Evolutionary conservation across 2,329 filamentous ascomycete genomes (phyloP), one percentile per base, ranked within the genome.

Genomic region (Claviceps purpurea): DNA sequence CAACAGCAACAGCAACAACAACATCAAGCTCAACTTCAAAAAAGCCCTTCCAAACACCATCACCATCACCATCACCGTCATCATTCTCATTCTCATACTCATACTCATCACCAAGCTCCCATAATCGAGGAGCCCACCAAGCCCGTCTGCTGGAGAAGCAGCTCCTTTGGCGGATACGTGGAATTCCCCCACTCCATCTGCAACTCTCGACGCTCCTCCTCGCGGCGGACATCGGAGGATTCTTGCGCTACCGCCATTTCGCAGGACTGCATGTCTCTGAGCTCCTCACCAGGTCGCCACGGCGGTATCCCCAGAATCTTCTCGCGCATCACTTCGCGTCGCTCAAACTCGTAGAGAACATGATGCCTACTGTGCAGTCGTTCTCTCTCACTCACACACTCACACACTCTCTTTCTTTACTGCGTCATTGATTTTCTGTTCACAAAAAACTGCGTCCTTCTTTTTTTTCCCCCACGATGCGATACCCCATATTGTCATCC

Each of bases 251-350:
- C 47, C 2, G 39, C 45, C 4, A 22, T 47, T 5, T 55, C 53
- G n/a, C 50, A 43, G 10, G 51, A 49, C 16, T 53, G 51, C 34
- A 48, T 52, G 48, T 52, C 50, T n/a, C 24, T 55, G 11, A 53
- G 53, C 40, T 55, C 53, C 10, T 55, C 53, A 18, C 53, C 53
- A n/a, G 54, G 30, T 24, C 48, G 50, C 20, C 51, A 49, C n/a
- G 51, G 53, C 16, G 51, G 53, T 30, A 48, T 55, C 20, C 53
- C 53, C 26, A 52, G 48, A 34, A 52, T 55, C 5, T 51, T 55
- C n/a, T 50, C 53, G 10, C 50, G 50, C 26, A 50, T 55, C 14
- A 51, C 53, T 24, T 46, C 53, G 20, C 50, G 50, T 18, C 53
- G 53, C 52, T 53, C 40, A 4, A 45, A 45, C 42, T 20, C 49